Evolutionary conservation across 2,329 filamentous ascomycete species (phyloP), one percentile per base, ranked within the genome.

Genomic region (Aureobasidium sp.): DNA sequence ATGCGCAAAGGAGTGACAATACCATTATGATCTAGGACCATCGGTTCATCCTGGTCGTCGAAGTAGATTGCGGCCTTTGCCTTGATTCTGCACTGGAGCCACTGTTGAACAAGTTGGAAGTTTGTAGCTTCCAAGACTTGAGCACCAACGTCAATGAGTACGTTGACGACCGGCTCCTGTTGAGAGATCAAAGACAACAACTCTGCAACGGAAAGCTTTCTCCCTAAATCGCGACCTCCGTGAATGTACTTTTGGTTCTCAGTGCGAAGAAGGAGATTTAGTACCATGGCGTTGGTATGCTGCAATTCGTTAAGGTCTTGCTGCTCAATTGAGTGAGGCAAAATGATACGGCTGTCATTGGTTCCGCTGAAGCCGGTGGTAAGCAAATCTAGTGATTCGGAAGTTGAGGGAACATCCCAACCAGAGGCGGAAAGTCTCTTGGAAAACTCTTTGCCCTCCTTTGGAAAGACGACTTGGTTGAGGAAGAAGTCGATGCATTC

Each of bases 341-440:
- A 70, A 35, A 87, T 74, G 0, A 71, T 73, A 38, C 79, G 76
- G 21, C 81, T 84, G 66, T 90, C 87, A 46, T 88, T 89, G 0
- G 87, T 90, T 0, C 87, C 87, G 8, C 83, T 87, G 67, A 91
- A 90, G 0, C 87, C 87, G 0, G 85, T 88, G 0, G 85, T 87
- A 1, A 60, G 15, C 8, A 54, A n/a, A 10, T 33, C 13, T 1
- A 78, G 62, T 1, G 72, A 0, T 87, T 79, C 0, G 85, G 67
- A 5, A 76, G 69, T 0, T 72, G 69, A 0, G 0, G 84, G 83
- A 1, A 89, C 73, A 64, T 89, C 86, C 86, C 86, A 90, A 0
- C 83, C 84, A 0, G 83, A 87, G 0, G 83, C 79, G 35, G 85
- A 81, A 0, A 89, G 69, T 62, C 88, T 89, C 10, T 79, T 68